Base-by-base conservation (phyloP, 2,329 filamentous ascomycete genomes). In the Colletotrichum sp. region DNA sequence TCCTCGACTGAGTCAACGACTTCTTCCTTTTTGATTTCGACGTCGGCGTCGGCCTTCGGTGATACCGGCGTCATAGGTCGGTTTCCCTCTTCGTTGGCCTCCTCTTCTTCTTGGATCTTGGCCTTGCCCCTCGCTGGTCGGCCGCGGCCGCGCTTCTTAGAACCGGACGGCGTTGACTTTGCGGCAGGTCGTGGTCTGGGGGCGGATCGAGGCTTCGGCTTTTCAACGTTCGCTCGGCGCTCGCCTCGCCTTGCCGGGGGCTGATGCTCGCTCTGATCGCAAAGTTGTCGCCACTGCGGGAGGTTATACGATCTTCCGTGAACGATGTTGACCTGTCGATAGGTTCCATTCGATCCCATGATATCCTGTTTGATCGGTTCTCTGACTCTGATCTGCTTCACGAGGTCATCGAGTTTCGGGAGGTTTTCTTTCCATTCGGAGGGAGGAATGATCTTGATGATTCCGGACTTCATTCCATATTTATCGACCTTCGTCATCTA, bases 311-410 rank as follows among this genome's bases (percentile, higher is more conserved):
- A 96, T 82, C 97, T 92, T 83, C 97, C 95, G 85, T 98, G 97
- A 81, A 98, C 93, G 75, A 99, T 96, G 82, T 99, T 99, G 81
- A 97, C 95, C 84, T 99, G 97, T 43, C 96, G 96, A 83, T 98
- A 99, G 72, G 95, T 97, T 72, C 97, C 97, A 82, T 96, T 95
- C 67, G 95, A 95, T 56, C 97, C 97, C 89, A 97, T 96, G 80
- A 99, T 99, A 81, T 99, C 97, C 84, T 99, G 97, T 82, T 96
- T 98, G 83, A 99, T 98, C 5, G 97, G 97, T 78, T 99, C 97
- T 85, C 96, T 96, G 81, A 99, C 96, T 82, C 93, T 94, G 83
- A 99, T 95, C 77, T 94, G 93, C 86, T 98, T 98, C 78, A 99
- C 91, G 66, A 95, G 90, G 80, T 98, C 94, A 81, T 97, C 93